Base-by-base conservation (phyloP, 345 rosid genomes). In the Turritis glabra region DNA sequence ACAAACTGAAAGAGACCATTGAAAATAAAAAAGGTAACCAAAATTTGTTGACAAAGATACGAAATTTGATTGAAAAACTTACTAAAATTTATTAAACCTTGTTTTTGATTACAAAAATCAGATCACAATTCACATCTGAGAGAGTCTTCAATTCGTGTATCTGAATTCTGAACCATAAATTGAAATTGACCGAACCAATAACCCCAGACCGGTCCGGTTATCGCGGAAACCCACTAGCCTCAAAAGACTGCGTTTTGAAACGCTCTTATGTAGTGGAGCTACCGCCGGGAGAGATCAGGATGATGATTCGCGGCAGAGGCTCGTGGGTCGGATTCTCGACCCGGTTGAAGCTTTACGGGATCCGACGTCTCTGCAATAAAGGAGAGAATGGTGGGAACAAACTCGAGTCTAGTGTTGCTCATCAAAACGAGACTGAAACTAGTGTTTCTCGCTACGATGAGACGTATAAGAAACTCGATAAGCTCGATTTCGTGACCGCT, bases 401-500 rank as follows among this genome's bases (percentile, higher is more conserved):
- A 46, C 44, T 32, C 37, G 80, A 78, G 61, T 81, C 92, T 2
- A 86, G 78, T 70, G 53, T 77, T 41, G 80, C 77, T 78, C 81
- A 63, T 54, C 79, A 85, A 76, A 51, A 71, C 1, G 91, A 87
- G 57, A 64, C 86, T 23, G 74, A 76, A 61, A 84, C 93, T 1
- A 84, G 69, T 77, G 54, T 81, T 43, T 79, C 79, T 79, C 80
- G 73, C 52, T 85, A 88, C 81, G 43, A 79, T 0, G 96, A 89
- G 67, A 74, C 86, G 1, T 88, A 86, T 52, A 75, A 78, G 77
- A 86, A 87, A 76, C 85, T 95, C 17, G 90, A 87, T 46, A 89
- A 87, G 33, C 90, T 92, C 41, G 93, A 95, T 77, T 90, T 92
- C 85, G 77, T 57, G 68, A 85, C 88, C 7, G 96, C 99, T 23